These are phyloP conservation scores for Gnaphalium uliginosum DNA, from an alignment of 129 eudicot species.

Conservation along the genomic window DNA sequence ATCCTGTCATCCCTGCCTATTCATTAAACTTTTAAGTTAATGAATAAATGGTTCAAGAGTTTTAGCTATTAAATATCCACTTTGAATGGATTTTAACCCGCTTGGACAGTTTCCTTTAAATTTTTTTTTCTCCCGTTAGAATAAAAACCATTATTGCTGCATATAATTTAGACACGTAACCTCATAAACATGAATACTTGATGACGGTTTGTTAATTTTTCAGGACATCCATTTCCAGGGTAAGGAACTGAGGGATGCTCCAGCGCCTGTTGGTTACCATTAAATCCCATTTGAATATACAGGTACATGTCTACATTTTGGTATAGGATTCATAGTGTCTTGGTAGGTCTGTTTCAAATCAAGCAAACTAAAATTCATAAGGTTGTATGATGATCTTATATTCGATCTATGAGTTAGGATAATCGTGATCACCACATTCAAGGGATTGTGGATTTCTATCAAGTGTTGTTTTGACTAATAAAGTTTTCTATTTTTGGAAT, in stretches of 20 bases:
- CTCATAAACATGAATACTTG: constrained; percentile 5
- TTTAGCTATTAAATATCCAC: background rate
- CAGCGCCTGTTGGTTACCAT: constrained; percentile 90
- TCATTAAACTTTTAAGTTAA: too few species aligned
- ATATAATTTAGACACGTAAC: background rate
- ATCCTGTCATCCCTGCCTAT: too few species aligned
- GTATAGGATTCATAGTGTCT: background rate
- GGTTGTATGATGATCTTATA: constrained; percentile 20
- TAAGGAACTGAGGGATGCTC: constrained; percentile 79
- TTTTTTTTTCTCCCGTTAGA: background rate
- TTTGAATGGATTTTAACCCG: background rate
- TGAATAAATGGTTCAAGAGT: background rate
- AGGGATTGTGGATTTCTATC: background rate
- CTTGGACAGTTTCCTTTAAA: background rate
- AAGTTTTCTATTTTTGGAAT: background rate
- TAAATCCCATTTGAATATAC: constrained; percentile 22
- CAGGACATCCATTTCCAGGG: constrained; percentile 98
- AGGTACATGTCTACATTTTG: constrained; percentile 7
- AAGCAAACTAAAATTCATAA: constrained; percentile 18
- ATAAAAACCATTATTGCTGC: background rate
- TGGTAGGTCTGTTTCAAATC: background rate
- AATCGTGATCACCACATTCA: background rate
- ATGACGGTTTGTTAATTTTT: constrained; percentile 17
- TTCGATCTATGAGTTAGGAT: background rate
- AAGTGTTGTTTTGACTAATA: background rate